Percentiles rank a stretch among this genome's conserved stretches.
phyloP scores from a whole-genome alignment of 2,329 filamentous ascomycete genomes.

The Diaporthe citrichinensis region DNA sequence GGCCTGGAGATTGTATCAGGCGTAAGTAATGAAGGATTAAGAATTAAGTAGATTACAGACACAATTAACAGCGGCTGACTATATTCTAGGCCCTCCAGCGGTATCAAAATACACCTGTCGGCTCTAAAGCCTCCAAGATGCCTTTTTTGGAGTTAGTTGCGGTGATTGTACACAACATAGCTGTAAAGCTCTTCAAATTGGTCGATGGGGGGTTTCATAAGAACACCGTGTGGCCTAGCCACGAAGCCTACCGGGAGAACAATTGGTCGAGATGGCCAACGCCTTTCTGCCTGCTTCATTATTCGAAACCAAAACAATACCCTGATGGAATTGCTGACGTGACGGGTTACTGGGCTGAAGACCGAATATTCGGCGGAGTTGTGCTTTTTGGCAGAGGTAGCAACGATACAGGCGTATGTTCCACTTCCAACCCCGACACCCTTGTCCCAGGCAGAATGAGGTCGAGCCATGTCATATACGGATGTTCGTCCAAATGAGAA shows the following conservation, averaged over 20 bases:
- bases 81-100: background rate
- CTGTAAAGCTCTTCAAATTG: background rate
- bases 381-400: constrained; percentile 43
- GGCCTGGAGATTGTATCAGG: background rate
- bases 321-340: constrained; percentile 47
- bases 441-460: background rate
- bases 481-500: background rate
- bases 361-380: constrained; percentile 40
- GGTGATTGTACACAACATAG: background rate
- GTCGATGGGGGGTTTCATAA: constrained; percentile 1
- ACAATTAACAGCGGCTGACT: background rate
- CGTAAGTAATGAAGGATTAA: background rate
- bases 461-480: background rate
- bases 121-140: constrained; percentile 5
- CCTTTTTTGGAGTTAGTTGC: constrained; percentile 2
- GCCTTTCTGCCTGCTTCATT: constrained; percentile 49
- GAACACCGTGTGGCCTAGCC: background rate
- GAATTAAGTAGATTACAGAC: background rate
- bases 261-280: constrained; percentile 41
- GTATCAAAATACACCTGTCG: constrained; percentile 9
- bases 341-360: constrained; percentile 49
- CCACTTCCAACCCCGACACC: background rate
- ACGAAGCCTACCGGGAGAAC: background rate
- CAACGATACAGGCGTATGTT: background rate
- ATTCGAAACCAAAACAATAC: constrained; percentile 48